Conservation (phyloP, 2,329 filamentous ascomycete genomes). For the Penicillium thymicola region DNA sequence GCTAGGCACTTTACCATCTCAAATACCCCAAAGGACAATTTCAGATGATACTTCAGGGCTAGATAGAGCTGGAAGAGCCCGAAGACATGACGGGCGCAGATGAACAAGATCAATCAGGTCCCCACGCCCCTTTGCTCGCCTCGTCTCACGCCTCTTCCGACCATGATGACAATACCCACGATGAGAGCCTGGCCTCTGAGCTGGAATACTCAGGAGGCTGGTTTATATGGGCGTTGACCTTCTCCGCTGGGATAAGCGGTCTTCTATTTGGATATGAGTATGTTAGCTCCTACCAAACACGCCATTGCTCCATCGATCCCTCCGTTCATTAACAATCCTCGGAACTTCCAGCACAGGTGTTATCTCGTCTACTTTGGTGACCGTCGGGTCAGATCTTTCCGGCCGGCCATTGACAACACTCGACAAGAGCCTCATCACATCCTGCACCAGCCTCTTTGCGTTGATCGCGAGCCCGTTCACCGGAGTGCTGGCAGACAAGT, state of each 20-base stretch:
- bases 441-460: conserved; percentile 56
- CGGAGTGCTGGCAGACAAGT: conserved; percentile 50
- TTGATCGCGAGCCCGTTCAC: conserved; percentile 55
- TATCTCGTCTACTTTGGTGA: conserved; percentile 59
- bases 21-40: neutral
- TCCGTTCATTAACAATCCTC: conserved; percentile 12
- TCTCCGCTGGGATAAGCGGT: conserved; percentile 57
- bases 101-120: conserved; percentile 20
- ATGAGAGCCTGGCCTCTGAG: conserved; percentile 11
- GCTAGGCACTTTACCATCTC: neutral
- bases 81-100: conserved; percentile 26
- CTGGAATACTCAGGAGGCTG: conserved; percentile 28
- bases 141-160: conserved; percentile 13
- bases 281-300: conserved; percentile 6
- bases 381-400: conserved; percentile 53
- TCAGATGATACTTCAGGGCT: conserved; percentile 7
- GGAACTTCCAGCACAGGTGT: conserved; percentile 52
- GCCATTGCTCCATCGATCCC: neutral
- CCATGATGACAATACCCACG: conserved; percentile 6
- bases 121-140: conserved; percentile 33
- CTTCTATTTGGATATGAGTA: conserved; percentile 62
- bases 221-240: conserved; percentile 56
- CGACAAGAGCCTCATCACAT: conserved; percentile 59
- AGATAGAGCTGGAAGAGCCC: conserved; percentile 11
- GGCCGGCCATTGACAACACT: conserved; percentile 49